Evolutionary conservation across 495 filamentous ascomycete species (phyloP), one percentile per base, ranked within the genome.

Genomic region (Trichoderma reesei): DNA sequence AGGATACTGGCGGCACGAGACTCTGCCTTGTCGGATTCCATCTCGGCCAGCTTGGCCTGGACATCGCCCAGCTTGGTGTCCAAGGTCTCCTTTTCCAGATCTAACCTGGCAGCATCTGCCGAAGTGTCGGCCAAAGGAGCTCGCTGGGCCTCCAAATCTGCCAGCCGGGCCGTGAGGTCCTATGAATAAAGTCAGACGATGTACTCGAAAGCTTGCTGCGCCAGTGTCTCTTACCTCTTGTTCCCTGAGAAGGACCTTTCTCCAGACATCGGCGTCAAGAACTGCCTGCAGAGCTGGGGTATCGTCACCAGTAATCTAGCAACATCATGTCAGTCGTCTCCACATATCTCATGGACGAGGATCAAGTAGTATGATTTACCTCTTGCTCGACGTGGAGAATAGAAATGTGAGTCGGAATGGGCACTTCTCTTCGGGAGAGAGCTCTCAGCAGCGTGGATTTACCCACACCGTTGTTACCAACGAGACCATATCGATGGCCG

Each of bases 301-400:
- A 72, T 99, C 95, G 73, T 99, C 94, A 72, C 94, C 94, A 64
- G 83, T 90, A 72, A 98, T 95, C 88, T 96, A 20, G 67, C 10
- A 59, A 14, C 54, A 5, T 16, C 5, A 41, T 36, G 56, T 77
- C 67, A 76, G 73, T 56, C 59, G 39, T 44, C 6, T 16, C 51
- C 18, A 5, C 38, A 18, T 14, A 41, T 56, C 3, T 20, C 26
- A 44, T 1, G 26, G 26, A 26, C 26, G 26, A 46, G 36, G 14
- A 7, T 41, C n/a, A 18, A 34, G 33, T 7, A 34, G 26, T 20
- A 31, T 41, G 34, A 46, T 77, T 66, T 79, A 94, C 90, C 80
- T 99, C 94, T 83, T 99, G 94, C 72, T 97, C 95, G 60, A 99
- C 94, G 81, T 98, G 94, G 16, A 99, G 81, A 82, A 99, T 99